phyloP scores from a whole-genome alignment of 108 stramenopile species.

The Cyclotella kingstonii region DNA sequence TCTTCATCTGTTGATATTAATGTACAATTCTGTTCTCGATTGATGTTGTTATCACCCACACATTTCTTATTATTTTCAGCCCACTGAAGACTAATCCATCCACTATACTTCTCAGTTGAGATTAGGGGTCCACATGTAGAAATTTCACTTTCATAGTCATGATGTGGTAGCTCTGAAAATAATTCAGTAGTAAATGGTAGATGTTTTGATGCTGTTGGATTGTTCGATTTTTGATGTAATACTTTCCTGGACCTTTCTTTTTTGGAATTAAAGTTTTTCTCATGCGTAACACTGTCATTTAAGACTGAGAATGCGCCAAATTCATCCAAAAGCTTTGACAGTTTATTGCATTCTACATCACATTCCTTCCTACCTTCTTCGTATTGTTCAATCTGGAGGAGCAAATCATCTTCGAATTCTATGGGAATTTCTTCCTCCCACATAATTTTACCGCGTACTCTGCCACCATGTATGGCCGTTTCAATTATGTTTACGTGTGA shows the following conservation, averaged over 20 bases:
- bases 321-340: no score
- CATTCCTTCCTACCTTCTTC: constrained; percentile 3
- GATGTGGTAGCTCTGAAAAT: constrained; percentile 11
- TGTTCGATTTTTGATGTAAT: no score
- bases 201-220: background rate
- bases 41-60: constrained; percentile 14
- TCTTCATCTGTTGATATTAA: constrained; percentile 22
- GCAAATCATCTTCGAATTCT: constrained; percentile 23
- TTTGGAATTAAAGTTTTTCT: background rate
- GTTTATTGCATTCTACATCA: background rate
- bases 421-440: constrained; percentile 44
- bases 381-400: background rate
- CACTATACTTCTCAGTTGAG: constrained; percentile 30
- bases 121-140: constrained; percentile 27
- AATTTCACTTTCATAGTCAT: background rate
- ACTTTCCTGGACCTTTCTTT: background rate
- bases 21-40: background rate
- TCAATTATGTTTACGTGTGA: constrained; percentile 39
- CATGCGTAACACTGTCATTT: no score
- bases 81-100: constrained; percentile 47
- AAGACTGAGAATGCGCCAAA: no score
- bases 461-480: constrained; percentile 39
- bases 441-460: constrained; percentile 35
- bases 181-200: constrained; percentile 11
- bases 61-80: constrained; percentile 6